A percentile compares a stretch with the other conserved stretches of the same genome.
These are phyloP conservation scores for Aphanomyces stellatus DNA, from an alignment of 352 stramenopile genomes.

Conservation along the genomic window DNA sequence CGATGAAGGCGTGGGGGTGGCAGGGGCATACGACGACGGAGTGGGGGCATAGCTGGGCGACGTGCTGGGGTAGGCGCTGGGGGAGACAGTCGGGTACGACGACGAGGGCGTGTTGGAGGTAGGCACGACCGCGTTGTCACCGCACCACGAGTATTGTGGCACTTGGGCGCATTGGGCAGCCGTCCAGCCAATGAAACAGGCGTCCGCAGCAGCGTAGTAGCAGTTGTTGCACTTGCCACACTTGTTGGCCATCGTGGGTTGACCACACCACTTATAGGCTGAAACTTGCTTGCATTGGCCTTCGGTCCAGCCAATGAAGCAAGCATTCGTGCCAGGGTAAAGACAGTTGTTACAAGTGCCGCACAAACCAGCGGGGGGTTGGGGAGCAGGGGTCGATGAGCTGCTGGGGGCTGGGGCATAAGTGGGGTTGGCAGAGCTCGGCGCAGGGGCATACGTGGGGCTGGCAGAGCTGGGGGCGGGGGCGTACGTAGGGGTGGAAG, in stretches of 20 bases:
- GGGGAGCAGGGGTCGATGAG: not conserved
- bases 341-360: not conserved
- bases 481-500: not conserved
- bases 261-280: not conserved
- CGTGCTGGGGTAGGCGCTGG: not conserved
- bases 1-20: too few species aligned
- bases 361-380: not conserved
- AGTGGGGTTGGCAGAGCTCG: not conserved
- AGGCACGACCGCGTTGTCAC: too few species aligned
- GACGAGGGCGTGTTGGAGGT: not conserved
- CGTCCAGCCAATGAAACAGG: constrained; percentile 13
- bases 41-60: not conserved
- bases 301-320: not conserved
- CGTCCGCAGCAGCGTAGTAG: constrained; percentile 1
- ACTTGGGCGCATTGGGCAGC: not conserved
- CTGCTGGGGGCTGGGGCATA: too few species aligned
- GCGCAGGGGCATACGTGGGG: not conserved
- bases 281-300: not conserved
- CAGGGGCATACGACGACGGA: not conserved
- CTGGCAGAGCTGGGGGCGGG: not conserved
- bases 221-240: constrained; percentile 11
- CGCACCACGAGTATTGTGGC: not conserved
- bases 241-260: not conserved
- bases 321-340: not conserved
- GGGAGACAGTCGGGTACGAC: not conserved